phyloP scores from a whole-genome alignment of 768 basidiomycete genomes.

The Podaxis sp. region DNA sequence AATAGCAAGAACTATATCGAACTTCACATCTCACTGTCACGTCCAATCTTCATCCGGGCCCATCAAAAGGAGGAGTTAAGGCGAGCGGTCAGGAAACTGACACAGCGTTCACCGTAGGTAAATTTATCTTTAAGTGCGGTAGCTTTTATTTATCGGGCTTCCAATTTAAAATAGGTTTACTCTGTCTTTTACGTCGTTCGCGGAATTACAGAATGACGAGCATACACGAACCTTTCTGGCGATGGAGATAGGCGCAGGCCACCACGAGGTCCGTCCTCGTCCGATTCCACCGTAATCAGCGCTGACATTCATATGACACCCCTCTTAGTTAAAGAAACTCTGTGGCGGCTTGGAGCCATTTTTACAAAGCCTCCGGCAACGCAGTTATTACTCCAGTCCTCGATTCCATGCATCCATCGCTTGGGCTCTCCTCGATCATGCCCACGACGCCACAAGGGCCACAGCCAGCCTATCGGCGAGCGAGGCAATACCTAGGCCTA shows the following conservation, averaged over 20 bases:
- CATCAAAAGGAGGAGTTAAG: conserved; percentile 80
- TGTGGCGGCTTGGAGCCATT: conserved; percentile 57
- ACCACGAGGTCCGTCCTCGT: conserved; percentile 55
- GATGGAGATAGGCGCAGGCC: conserved; percentile 82
- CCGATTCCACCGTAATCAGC: not conserved
- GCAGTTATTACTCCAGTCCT: conserved; percentile 76
- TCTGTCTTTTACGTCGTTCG: conserved; percentile 71
- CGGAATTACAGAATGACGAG: conserved; percentile 78
- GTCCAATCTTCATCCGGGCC: conserved; percentile 75
- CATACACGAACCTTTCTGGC: conserved; percentile 77
- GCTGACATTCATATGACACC: not conserved
- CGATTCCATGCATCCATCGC: conserved; percentile 89
- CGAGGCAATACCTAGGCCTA: conserved; percentile 20
- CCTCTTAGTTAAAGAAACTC: conserved; percentile 56
- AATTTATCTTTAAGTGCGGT: not conserved
- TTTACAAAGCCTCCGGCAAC: conserved; percentile 63
- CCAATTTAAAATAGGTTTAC: conserved; percentile 50
- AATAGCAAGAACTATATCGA: conserved; percentile 38
- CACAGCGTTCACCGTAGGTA: conserved; percentile 49
- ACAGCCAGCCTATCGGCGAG: conserved; percentile 11
- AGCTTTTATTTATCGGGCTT: not conserved
- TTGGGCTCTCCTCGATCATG: conserved; percentile 70
- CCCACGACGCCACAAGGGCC: conserved; percentile 7
- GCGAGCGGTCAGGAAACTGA: conserved; percentile 53
- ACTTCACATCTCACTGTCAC: conserved; percentile 84